phyloP scores from a whole-genome alignment of 2,329 filamentous ascomycete genomes.

The Neonectria hederae region DNA sequence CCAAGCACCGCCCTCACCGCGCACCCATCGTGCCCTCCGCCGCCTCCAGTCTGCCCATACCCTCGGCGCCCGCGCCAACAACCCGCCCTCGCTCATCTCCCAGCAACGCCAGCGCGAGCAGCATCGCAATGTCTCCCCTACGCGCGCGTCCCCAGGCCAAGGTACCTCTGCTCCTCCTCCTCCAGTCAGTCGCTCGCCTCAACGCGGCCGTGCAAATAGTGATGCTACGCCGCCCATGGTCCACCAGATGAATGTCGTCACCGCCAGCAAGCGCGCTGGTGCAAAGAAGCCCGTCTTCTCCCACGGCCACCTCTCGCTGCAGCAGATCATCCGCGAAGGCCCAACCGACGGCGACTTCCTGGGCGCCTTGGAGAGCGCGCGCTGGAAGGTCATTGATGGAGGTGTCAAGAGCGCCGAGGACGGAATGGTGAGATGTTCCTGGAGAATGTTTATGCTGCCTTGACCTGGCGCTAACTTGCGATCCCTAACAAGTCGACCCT shows the following conservation, averaged over 20 bases:
- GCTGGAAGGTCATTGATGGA: conserved; percentile 78
- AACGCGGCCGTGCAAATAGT: conserved; percentile 76
- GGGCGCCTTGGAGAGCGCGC: conserved; percentile 73
- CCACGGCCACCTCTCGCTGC: conserved; percentile 70
- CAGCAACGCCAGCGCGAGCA: conserved; percentile 66
- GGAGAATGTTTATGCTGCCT: neutral
- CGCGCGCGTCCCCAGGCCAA: conserved; percentile 32
- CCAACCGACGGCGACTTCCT: conserved; percentile 76
- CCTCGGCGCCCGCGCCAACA: conserved; percentile 64
- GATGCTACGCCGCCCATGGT: conserved; percentile 64
- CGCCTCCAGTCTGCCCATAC: conserved; percentile 81
- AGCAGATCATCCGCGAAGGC: conserved; percentile 82
- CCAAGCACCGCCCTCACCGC: conserved; percentile 67
- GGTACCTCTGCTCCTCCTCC: conserved; percentile 16
- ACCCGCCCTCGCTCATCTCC: conserved; percentile 67
- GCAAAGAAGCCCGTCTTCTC: conserved; percentile 56
- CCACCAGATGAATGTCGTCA: conserved; percentile 50
- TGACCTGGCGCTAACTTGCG: neutral
- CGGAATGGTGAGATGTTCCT: conserved; percentile 74
- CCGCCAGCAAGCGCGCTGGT: conserved; percentile 50
- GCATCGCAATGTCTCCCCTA: conserved; percentile 49
- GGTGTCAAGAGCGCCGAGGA: conserved; percentile 81
- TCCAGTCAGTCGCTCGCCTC: conserved; percentile 53
- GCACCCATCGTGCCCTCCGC: conserved; percentile 73
- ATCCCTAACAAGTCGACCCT: conserved; percentile 74